Conservation (phyloP, 129 eudicot genomes). For the Centella asiatica region DNA sequence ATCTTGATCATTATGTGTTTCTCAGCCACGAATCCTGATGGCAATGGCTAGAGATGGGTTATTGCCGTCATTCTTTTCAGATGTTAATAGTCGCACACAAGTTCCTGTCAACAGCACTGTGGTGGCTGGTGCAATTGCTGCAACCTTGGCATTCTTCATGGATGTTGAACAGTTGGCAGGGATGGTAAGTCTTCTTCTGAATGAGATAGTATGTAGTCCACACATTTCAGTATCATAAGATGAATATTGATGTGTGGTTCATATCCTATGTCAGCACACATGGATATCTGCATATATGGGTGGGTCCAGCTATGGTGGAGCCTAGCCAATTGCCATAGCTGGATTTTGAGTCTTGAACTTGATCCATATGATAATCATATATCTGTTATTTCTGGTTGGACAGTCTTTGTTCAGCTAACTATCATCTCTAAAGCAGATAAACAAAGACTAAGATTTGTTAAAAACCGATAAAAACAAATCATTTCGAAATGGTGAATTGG, state of each 20-base stretch:
- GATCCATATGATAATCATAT: too few relatives aligned
- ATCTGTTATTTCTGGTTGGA: too few relatives aligned
- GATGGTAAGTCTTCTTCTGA: conserved; percentile 55
- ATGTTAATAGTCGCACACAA: conserved; percentile 59
- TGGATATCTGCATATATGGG: too few relatives aligned
- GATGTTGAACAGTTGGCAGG: conserved; percentile 94
- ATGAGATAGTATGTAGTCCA: neutral
- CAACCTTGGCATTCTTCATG: conserved; percentile 70
- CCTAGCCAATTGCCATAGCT: too few relatives aligned
- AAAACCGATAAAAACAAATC: too few relatives aligned
- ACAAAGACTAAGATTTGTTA: too few relatives aligned
- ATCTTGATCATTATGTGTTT: conserved; percentile 4
- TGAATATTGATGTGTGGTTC: neutral
- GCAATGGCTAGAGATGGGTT: conserved; percentile 99
- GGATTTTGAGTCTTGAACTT: too few relatives aligned
- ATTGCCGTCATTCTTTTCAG: conserved; percentile 84
- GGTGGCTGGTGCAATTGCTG: conserved; percentile 69
- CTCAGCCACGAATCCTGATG: conserved; percentile 91
- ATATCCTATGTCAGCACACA: too few relatives aligned
- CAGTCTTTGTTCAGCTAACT: too few relatives aligned
- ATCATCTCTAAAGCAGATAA: too few relatives aligned
- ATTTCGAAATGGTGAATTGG: too few relatives aligned
- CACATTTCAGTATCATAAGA: neutral
- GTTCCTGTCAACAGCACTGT: conserved; percentile 85
- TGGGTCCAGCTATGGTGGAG: too few relatives aligned